These are phyloP conservation scores for Fusarium humuli DNA, from an alignment of 2,329 filamentous ascomycete species.

Conservation along the genomic window DNA sequence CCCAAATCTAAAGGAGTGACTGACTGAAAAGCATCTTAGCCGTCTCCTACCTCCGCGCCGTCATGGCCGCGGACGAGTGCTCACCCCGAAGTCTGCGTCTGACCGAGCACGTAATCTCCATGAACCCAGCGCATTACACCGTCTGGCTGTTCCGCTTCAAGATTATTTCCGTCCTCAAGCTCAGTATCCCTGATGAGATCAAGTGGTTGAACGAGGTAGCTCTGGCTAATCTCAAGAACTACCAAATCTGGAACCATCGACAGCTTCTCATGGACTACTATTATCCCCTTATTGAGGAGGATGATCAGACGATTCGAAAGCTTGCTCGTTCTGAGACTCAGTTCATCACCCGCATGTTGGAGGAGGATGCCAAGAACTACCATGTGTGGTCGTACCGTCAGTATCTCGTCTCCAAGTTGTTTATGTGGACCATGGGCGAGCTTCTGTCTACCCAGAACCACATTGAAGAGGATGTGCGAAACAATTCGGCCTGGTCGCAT, in stretches of 20 bases:
- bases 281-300: slow-evolving; percentile 68
- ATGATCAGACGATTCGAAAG: slow-evolving; percentile 64
- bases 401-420: slow-evolving; percentile 72
- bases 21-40: slow-evolving; percentile 60
- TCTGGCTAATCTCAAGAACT: slow-evolving; percentile 91
- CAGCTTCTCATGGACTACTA: slow-evolving; percentile 73
- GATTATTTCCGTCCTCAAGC: slow-evolving; percentile 75
- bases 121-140: slow-evolving; percentile 98
- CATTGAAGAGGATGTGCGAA: slow-evolving; percentile 84
- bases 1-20: slow-evolving; percentile 24
- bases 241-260: slow-evolving; percentile 93
- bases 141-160: slow-evolving; percentile 96
- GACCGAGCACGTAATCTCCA: slow-evolving; percentile 87
- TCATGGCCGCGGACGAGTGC: slow-evolving; percentile 90
- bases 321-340: slow-evolving; percentile 75
- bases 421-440: slow-evolving; percentile 78
- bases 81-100: slow-evolving; percentile 81
- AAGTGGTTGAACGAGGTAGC: slow-evolving; percentile 88
- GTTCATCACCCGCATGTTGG: slow-evolving; percentile 85
- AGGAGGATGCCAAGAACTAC: slow-evolving; percentile 93
- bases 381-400: slow-evolving; percentile 98
- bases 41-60: slow-evolving; percentile 90
- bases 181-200: slow-evolving; percentile 77
- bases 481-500: slow-evolving; percentile 98
- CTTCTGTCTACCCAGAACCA: slow-evolving; percentile 77